These are phyloP conservation scores for Pyricularia grisea DNA, from an alignment of 2,329 filamentous ascomycete genomes.

Conservation along the genomic window DNA sequence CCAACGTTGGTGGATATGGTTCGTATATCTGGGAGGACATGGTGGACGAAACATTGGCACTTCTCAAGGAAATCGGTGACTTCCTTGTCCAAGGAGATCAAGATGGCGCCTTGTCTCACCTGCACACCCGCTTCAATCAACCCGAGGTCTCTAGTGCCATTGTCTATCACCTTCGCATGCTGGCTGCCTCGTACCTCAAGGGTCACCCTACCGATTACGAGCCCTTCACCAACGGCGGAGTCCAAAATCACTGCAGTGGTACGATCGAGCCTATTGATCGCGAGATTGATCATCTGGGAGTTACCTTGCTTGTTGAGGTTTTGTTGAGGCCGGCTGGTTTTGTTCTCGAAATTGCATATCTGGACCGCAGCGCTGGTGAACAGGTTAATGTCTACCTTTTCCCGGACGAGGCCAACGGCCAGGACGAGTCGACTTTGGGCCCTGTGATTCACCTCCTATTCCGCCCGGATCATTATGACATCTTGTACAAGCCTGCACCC, in stretches of 20 bases:
- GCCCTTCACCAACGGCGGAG: constrained; percentile 55
- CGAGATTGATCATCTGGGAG: constrained; percentile 87
- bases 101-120: constrained; percentile 34
- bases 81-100: constrained; percentile 48
- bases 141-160: constrained; percentile 58
- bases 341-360: constrained; percentile 78
- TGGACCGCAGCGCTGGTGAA: constrained; percentile 74
- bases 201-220: constrained; percentile 59
- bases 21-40: constrained; percentile 73
- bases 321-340: constrained; percentile 72
- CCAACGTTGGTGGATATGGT: constrained; percentile 61
- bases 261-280: constrained; percentile 65
- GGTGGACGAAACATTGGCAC: constrained; percentile 60
- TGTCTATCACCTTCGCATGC: constrained; percentile 75
- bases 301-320: constrained; percentile 67
- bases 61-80: constrained; percentile 55
- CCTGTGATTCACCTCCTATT: constrained; percentile 50
- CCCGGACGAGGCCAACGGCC: constrained; percentile 41
- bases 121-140: constrained; percentile 68
- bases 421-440: constrained; percentile 31
- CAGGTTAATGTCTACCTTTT: constrained; percentile 66
- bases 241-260: constrained; percentile 60
- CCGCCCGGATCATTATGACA: constrained; percentile 83
- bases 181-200: constrained; percentile 81
- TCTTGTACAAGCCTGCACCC: constrained; percentile 54